Base-by-base conservation (phyloP, 2,329 filamentous ascomycete species). In the Nigrograna mackinnonii region DNA sequence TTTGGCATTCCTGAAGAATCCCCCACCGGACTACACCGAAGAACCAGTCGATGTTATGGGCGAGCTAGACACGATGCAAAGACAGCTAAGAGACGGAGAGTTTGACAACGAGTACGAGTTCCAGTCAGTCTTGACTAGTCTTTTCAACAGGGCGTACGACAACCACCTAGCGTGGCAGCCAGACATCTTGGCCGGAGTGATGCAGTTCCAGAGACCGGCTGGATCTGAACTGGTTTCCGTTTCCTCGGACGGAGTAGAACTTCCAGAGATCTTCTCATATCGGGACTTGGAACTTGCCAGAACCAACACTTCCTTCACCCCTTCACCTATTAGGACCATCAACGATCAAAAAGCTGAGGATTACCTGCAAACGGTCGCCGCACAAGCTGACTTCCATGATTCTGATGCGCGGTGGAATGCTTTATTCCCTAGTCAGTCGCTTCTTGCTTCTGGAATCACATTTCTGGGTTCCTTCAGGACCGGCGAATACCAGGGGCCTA, bases 51-150 rank as follows among this genome's bases (percentile, higher is more conserved):
- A 74, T 41, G 42, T 74, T 3, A 49, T 70, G 28, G 64, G 54
- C 11, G 62, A 66, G 13, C 52, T 73, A 28, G 60, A 70, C 3
- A 50, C 46, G 2, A 66, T 73, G 43, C 49, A 58, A 36, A 57
- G 53, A 13, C 57, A 61, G 32, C 46, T 73, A 2, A 21, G 56
- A 0, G 43, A 52, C 13, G 58, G 54, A 12, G 49, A 44, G 0
- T 73, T 70, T 51, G 48, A 46, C 12, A 69, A 53, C 17, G 70
- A 73, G 37, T 73, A 72, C 37, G 68, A 71, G 3, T 69, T 73
- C 21, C 68, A 74, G 46, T 39, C 60, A 35, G 58, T 64, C 21
- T 52, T 73, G 38, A 58, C 55, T 41, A 52, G 49, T 14, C 52
- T 72, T 0, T 60, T 72, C 37, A 55, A 53, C 14, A 54, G 57